Base-by-base conservation (phyloP, 805 yeast genomes). In the Candida morakotiae region DNA sequence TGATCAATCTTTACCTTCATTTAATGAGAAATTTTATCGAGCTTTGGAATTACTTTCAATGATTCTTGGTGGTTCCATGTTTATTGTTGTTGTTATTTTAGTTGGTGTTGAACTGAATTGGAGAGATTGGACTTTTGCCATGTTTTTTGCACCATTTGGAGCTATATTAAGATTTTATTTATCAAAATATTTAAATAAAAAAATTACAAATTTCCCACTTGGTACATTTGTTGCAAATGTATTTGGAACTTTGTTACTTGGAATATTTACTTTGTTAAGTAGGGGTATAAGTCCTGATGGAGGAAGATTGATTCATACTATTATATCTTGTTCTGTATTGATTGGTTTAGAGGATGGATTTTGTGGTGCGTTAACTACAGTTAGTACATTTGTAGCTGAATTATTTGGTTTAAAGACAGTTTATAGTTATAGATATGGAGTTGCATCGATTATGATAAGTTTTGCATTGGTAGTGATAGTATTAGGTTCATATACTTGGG, bases 361-460 rank as follows among this genome's bases (percentile, higher is more conserved):
- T 41, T 79, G 87, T 51, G 94, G 89, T 1, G 71, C 76, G 2
- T 56, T 83, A 35, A 77, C 87, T 27, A 85, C 96, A 0, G 75
- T 86, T 27, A 81, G 91, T 38, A 83, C 96, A 0, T 83, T 87
- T 47, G 71, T 84, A 7, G 78, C 73, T 28, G 97, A 88, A 55
- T 56, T 86, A 26, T 67, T 48, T 43, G 54, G 52, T 1, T 32
- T 58, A 28, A 40, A 53, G 39, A 36, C 66, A 4, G 26, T 51
- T 11, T 42, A 61, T 40, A 59, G 77, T 4, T 72, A 78, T 38
- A 40, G 56, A 6, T 88, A 88, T 53, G 82, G 74, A 5, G 18
- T 58, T 1, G 38, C 52, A 0, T 71, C 85, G 11, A 49, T 86
- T 2, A 47, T 57, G 2, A 37, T 62, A 0, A 69, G 81, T 11